Evolutionary conservation across 2,329 filamentous ascomycete species (phyloP).

Genomic region (Botrytis fragariae): DNA sequence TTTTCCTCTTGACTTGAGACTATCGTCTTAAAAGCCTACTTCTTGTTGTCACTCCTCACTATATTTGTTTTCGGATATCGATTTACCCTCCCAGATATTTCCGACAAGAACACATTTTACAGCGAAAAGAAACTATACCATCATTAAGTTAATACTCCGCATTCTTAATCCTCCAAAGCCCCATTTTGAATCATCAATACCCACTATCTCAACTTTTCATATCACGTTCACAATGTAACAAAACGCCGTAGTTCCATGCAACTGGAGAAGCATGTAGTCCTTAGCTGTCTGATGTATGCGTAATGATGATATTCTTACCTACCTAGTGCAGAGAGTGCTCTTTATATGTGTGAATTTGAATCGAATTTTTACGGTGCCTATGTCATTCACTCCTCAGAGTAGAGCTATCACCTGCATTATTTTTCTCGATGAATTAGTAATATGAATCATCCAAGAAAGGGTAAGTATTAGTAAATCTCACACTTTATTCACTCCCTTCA

Average conservation of each 20-base stretch:
- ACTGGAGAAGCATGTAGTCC: neutral
- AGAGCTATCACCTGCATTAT: no score
- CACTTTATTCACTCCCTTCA: neutral
- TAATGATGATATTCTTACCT: no score
- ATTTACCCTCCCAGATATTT: neutral
- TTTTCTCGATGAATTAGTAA: no score
- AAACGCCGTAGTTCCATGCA: fast-evolving
- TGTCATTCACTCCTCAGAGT: no score
- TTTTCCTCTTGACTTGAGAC: neutral
- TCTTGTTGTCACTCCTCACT: neutral
- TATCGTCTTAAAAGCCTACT: neutral
- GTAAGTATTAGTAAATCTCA: neutral
- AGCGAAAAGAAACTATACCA: neutral
- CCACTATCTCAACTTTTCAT: no score
- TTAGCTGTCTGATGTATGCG: fast-evolving
- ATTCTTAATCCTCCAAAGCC: neutral
- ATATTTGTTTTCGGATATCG: neutral
- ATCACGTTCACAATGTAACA: neutral
- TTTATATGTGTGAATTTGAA: no score
- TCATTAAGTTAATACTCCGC: neutral
- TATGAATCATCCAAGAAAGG: no score
- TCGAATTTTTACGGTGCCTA: no score
- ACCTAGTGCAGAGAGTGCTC: no score
- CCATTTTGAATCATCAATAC: no score
- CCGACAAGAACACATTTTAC: neutral